Evolutionary conservation across 108 stramenopile species (phyloP).

Genomic region (Phaeodactylum tricornutum): DNA sequence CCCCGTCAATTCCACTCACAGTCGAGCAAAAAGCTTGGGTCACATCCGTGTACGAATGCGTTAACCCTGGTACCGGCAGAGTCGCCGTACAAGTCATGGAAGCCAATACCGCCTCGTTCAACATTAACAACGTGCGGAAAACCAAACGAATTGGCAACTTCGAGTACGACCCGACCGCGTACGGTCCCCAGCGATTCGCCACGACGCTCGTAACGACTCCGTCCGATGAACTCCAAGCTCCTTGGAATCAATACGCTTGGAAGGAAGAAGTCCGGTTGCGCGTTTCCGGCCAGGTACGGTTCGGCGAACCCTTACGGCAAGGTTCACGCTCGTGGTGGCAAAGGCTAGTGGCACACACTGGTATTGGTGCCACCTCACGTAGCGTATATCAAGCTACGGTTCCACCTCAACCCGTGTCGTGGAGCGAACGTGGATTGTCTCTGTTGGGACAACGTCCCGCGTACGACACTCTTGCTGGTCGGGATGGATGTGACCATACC

Average conservation of each 20-base stretch:
- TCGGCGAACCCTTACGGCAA: constrained; percentile 1
- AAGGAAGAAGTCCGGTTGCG: constrained; percentile 71
- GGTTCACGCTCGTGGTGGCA: constrained; percentile 4
- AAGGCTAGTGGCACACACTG: neutral
- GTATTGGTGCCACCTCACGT: neutral
- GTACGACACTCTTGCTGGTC: constrained; percentile 14
- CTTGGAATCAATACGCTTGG: constrained; percentile 87
- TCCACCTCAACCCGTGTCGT: constrained; percentile 3
- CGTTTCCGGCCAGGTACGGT: constrained; percentile 7
- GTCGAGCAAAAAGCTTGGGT: constrained; percentile 66
- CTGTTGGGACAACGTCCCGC: constrained; percentile 8
- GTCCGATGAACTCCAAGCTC: constrained; percentile 50
- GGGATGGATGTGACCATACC: constrained; percentile 30
- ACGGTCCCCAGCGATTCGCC: constrained; percentile 2
- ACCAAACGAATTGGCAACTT: constrained; percentile 50
- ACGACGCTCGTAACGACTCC: constrained; percentile 1
- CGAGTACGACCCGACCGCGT: constrained; percentile 52
- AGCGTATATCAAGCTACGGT: neutral
- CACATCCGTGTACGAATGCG: constrained; percentile 25
- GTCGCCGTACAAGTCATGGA: constrained; percentile 73
- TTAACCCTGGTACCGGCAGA: constrained; percentile 12
- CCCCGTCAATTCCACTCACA: constrained; percentile 1
- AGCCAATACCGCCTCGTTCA: constrained; percentile 51
- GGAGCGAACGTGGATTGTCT: neutral
- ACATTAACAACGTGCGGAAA: constrained; percentile 59